Evolutionary conservation across 371 early-diverging fungal genomes (phyloP).

Genomic region (Batkoa obscura): DNA sequence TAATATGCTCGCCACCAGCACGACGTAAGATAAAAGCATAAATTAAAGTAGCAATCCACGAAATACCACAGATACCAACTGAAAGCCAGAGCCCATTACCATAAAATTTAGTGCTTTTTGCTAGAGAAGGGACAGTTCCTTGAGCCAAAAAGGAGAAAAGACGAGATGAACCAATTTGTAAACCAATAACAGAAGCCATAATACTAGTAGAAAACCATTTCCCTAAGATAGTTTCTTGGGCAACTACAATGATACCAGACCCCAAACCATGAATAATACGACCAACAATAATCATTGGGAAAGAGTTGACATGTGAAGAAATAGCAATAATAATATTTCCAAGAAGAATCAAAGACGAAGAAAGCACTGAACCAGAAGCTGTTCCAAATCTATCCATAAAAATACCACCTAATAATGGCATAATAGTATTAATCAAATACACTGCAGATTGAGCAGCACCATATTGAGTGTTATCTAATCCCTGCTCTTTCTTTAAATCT

Average conservation of each 20-base stretch:
- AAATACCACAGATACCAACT: slow-evolving; percentile 21
- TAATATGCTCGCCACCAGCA: slow-evolving; percentile 16
- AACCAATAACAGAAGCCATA: slow-evolving; percentile 19
- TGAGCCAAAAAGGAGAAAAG: slow-evolving; percentile 26
- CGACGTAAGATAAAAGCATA: slow-evolving; percentile 21
- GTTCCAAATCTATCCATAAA: slow-evolving; percentile 11
- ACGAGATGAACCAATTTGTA: slow-evolving; percentile 29
- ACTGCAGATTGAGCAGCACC: slow-evolving; percentile 26
- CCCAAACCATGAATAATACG: slow-evolving; percentile 28
- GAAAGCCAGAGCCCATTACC: slow-evolving; percentile 30
- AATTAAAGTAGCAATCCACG: slow-evolving; percentile 19
- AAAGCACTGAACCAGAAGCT: slow-evolving; percentile 10
- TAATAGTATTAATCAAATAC: slow-evolving; percentile 26
- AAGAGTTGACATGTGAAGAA: slow-evolving; percentile 17
- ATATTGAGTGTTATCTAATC: slow-evolving; percentile 24
- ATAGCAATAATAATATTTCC: slow-evolving; percentile 24
- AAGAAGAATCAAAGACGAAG: slow-evolving; percentile 5
- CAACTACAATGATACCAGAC: slow-evolving; percentile 26
- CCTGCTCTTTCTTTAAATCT: background rate
- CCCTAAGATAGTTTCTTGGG: slow-evolving; percentile 31
- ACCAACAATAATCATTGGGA: slow-evolving; percentile 22
- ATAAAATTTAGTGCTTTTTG: slow-evolving; percentile 19
- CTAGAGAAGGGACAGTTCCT: slow-evolving; percentile 20
- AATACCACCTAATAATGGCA: slow-evolving; percentile 22
- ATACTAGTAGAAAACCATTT: slow-evolving; percentile 30